A percentile compares a stretch with the other conserved stretches of the same genome.
These are phyloP conservation scores for Fibroporia radiculosa DNA, from an alignment of 768 basidiomycete genomes.

Conservation along the genomic window DNA sequence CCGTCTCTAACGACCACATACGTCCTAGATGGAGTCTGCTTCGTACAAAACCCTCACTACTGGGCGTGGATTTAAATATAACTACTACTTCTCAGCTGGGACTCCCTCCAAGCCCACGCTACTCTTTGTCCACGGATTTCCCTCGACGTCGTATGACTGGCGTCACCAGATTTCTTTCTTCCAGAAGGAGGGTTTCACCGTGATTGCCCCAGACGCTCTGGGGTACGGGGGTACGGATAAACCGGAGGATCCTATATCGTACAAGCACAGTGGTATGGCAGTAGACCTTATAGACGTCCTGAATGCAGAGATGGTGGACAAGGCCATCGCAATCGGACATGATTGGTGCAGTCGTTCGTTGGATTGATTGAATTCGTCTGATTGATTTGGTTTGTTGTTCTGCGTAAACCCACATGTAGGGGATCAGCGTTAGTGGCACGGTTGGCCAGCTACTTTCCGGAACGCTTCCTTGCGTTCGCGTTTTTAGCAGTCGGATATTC, in stretches of 20 bases:
- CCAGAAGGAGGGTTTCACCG: constrained; percentile 31
- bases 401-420: constrained; percentile 19
- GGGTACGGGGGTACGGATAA: constrained; percentile 40
- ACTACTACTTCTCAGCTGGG: constrained; percentile 25
- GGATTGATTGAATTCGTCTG: no score
- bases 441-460: constrained; percentile 29
- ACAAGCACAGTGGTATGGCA: constrained; percentile 18
- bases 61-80: constrained; percentile 26
- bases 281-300: constrained; percentile 29
- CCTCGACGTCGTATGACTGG: constrained; percentile 36
- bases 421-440: constrained; percentile 27
- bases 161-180: constrained; percentile 31
- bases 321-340: constrained; percentile 26
- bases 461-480: constrained; percentile 33
- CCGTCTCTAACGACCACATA: no score
- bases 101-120: constrained; percentile 28
- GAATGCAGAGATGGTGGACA: constrained; percentile 19
- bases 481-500: constrained; percentile 30
- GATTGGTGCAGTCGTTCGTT: constrained; percentile 29
- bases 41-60: constrained; percentile 28
- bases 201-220: constrained; percentile 41
- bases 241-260: constrained; percentile 23
- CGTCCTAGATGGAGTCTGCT: constrained; percentile 18
- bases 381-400: no score
- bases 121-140: constrained; percentile 39